Evolutionary conservation across 1,284 basidiomycete species (phyloP).

Genomic region (Cutaneotrichosporon spelunceum): DNA sequence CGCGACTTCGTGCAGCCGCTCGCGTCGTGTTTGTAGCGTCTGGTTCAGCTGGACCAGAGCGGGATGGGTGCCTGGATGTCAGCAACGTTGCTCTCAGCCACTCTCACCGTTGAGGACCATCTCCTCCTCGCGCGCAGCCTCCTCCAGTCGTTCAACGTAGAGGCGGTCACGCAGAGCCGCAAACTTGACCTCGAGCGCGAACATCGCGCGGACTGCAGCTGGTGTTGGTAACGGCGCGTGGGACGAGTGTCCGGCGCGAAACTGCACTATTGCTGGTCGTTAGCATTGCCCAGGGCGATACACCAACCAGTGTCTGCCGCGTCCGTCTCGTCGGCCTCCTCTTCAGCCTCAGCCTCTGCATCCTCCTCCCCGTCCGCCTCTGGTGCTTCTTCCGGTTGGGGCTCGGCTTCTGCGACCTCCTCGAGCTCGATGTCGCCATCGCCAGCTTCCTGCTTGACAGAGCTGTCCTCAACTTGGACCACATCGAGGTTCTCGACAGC

Average conservation of each 20-base stretch:
- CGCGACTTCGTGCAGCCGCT: slow-evolving; percentile 46
- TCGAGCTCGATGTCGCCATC: slow-evolving; percentile 11
- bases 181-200: slow-evolving; percentile 59
- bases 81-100: slow-evolving; percentile 6
- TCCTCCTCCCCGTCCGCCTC: slow-evolving; percentile 9
- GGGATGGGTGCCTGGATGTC: slow-evolving; percentile 54
- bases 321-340: slow-evolving; percentile 20
- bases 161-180: slow-evolving; percentile 57
- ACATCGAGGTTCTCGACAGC: slow-evolving; percentile 5
- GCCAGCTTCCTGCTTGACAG: neutral
- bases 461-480: neutral
- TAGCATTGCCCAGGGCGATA: neutral
- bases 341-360: slow-evolving; percentile 18
- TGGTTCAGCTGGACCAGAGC: slow-evolving; percentile 54
- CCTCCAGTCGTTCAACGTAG: slow-evolving; percentile 58
- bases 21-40: slow-evolving; percentile 40
- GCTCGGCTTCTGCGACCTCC: slow-evolving; percentile 4
- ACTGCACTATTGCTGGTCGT: slow-evolving; percentile 5
- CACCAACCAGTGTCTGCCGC: slow-evolving; percentile 1
- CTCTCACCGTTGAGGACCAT: slow-evolving; percentile 55
- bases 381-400: slow-evolving; percentile 10
- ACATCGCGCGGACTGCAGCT: slow-evolving; percentile 56
- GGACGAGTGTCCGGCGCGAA: slow-evolving; percentile 31
- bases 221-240: slow-evolving; percentile 46
- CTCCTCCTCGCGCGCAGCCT: slow-evolving; percentile 57